A percentile compares a stretch with the other conserved stretches of the same genome.
These are phyloP conservation scores for Alnus rubra DNA, from an alignment of 306 rosid genomes.

Conservation along the genomic window DNA sequence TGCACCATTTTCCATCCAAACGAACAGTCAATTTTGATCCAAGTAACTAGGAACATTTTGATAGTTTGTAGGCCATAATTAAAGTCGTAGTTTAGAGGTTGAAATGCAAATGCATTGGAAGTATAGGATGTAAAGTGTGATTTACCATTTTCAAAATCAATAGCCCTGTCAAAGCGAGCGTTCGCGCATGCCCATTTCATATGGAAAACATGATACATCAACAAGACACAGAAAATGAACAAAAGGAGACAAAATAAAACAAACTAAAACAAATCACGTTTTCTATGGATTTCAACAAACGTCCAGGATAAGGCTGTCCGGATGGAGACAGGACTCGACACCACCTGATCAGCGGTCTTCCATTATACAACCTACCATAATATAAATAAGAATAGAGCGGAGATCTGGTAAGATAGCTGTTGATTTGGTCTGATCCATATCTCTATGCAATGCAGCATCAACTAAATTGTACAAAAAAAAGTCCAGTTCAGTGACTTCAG, in stretches of 20 bases:
- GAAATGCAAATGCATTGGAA: too few relatives aligned
- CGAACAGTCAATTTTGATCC: too few relatives aligned
- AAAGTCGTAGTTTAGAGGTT: too few relatives aligned
- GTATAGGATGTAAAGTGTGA: too few relatives aligned
- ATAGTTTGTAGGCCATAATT: too few relatives aligned
- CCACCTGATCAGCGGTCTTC: conserved; percentile 6
- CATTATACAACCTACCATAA: background rate
- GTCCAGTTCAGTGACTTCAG: background rate
- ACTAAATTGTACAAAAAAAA: conserved; percentile 43
- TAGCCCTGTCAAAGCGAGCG: too few relatives aligned
- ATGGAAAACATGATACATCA: too few relatives aligned
- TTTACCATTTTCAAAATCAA: too few relatives aligned
- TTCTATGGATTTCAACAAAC: conserved; percentile 4
- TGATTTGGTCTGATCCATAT: conserved; percentile 3
- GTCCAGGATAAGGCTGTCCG: conserved; percentile 7
- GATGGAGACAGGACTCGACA: conserved; percentile 13
- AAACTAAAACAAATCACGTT: background rate
- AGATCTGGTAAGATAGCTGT: background rate
- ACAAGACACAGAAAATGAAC: too few relatives aligned
- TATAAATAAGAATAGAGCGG: background rate
- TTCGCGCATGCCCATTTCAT: too few relatives aligned
- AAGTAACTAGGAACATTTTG: too few relatives aligned
- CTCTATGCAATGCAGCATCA: conserved; percentile 21
- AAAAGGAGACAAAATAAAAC: background rate
- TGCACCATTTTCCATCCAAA: too few relatives aligned